Conservation (phyloP, 225 moss, liverwort and hornwort species). For the Straminergon stramineum region DNA sequence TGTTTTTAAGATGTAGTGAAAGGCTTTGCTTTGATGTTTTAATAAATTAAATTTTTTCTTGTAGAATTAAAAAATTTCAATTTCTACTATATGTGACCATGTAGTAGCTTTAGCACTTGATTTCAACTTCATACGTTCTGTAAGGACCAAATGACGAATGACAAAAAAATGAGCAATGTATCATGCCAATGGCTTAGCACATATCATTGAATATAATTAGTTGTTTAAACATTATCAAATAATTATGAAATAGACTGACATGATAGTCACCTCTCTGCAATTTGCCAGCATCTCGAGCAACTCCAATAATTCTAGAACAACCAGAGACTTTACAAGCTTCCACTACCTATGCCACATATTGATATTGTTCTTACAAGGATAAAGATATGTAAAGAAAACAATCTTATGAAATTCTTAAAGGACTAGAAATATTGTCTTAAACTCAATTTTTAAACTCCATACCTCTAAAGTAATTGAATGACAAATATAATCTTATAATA, state of each 20-base stretch:
- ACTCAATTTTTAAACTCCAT: not conserved
- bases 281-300: conserved; percentile 43
- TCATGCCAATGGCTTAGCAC: not conserved
- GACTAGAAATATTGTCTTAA: rapidly evolving
- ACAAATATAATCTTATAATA: too few species aligned
- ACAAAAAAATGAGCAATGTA: not conserved
- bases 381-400: not conserved
- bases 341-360: conserved; percentile 38
- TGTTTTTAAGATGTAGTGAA: too few species aligned
- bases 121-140: not conserved
- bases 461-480: not conserved
- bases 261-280: conserved; percentile 13
- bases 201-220: too few species aligned
- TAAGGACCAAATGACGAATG: too few species aligned
- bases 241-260: not conserved
- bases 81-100: not conserved
- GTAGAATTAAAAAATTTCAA: not conserved
- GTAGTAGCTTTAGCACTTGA: too few species aligned
- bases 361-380: not conserved
- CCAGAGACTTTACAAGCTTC: conserved; percentile 71
- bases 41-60: not conserved
- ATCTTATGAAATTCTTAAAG: not conserved
- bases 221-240: not conserved
- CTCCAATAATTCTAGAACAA: conserved; percentile 40
- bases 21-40: not conserved